phyloP scores from a whole-genome alignment of 805 yeast genomes.

The Metschnikowia arizonensis region DNA sequence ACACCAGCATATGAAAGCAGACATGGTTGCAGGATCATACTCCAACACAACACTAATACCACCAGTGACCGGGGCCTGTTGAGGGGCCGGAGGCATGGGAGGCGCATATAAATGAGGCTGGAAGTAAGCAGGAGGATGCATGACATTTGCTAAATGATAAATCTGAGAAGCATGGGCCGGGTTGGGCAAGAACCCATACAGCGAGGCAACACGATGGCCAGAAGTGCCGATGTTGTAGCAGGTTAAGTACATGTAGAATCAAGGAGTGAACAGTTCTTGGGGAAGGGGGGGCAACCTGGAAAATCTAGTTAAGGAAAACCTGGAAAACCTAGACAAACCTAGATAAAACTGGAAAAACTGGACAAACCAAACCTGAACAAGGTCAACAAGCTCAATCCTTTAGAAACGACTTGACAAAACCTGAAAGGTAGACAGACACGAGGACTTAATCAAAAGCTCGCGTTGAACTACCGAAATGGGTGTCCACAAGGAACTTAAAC shows the following conservation, averaged over 20 bases:
- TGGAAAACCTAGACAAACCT: background rate
- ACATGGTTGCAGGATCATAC: slow-evolving; percentile 74
- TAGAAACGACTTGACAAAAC: background rate
- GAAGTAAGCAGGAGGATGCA: slow-evolving; percentile 10
- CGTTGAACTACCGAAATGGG: slow-evolving; percentile 2
- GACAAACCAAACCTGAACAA: no score
- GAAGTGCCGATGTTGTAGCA: slow-evolving; percentile 31
- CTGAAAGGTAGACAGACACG: slow-evolving; percentile 18
- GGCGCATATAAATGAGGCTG: slow-evolving; percentile 11
- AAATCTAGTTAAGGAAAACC: background rate
- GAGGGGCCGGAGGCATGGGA: slow-evolving; percentile 4
- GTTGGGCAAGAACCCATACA: slow-evolving; percentile 21
- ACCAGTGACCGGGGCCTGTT: slow-evolving; percentile 42
- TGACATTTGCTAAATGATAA: slow-evolving; percentile 9
- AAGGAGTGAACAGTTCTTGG: background rate
- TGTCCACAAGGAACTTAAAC: slow-evolving; percentile 3
- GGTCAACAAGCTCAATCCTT: no score
- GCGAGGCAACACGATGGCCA: slow-evolving; percentile 36
- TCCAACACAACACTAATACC: slow-evolving; percentile 78
- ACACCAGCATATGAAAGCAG: slow-evolving; percentile 74
- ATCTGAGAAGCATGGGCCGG: slow-evolving; percentile 13
- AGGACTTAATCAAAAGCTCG: slow-evolving; percentile 43
- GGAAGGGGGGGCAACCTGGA: background rate
- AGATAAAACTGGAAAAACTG: no score
- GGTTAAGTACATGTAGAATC: slow-evolving; percentile 9